Base-by-base conservation (phyloP, 768 basidiomycete genomes). In the Mycena galericulata region DNA sequence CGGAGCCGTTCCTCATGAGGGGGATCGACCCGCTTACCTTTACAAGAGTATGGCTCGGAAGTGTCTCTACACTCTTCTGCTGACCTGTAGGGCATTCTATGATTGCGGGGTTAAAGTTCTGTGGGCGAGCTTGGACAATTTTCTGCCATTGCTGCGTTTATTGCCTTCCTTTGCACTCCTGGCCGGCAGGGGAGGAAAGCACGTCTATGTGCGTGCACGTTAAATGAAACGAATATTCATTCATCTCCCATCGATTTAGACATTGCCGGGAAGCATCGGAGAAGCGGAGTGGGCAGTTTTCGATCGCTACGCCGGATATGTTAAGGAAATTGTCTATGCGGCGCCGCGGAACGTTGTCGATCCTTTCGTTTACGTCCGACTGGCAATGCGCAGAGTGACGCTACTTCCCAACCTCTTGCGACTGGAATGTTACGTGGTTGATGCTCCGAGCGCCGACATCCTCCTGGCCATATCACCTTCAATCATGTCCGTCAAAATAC, bases 221-320 rank as follows among this genome's bases (percentile, higher is more conserved):
- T 20, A 10, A 6, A 10, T 6, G 22, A 24, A 45, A 18, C 11
- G 7, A 18, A 45, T 20, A 45, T 8, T n/a, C 36, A 8, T 20
- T 45, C n/a, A 20, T 18, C 10, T 9, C 43, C n/a, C 43, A 45
- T 10, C 26, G 46, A 10, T 6, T 47, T 24, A 60, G 59, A 22
- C 7, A 2, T 14, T 49, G 22, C 8, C 29, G 0, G 59, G 59
- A 17, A 10, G 26, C 34, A 18, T 47, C 0, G 24, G 11, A 18
- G 59, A 47, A 1, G 24, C 36, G 17, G 60, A 50, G 0, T 62
- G 60, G 60, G 49, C 49, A 10, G 18, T 22, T 3, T 50, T 62
- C 22, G 49, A 51, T 38, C 60, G 60, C 20, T 34, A 41, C 34
- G 60, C 60, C 3, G 49, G 27, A 9, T 51, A 50, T 30, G 47